phyloP scores from a whole-genome alignment of 169 alveolate genomes.

The Plasmodium adleri region DNA sequence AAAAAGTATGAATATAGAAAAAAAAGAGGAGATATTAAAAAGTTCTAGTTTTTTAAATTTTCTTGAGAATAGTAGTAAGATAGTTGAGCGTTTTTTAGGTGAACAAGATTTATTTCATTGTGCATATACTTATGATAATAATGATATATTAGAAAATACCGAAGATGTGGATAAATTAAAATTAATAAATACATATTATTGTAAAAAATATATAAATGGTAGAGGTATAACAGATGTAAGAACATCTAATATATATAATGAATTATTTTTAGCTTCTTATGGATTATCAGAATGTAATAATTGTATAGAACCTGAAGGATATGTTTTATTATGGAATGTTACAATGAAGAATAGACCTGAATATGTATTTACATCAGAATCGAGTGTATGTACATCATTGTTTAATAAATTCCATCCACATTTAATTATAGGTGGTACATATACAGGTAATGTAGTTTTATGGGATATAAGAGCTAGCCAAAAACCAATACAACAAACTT shows the following conservation, averaged over 20 bases:
- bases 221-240: constrained; percentile 79
- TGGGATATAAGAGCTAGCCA: constrained; percentile 95
- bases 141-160: constrained; percentile 11
- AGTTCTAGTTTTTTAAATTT: constrained; percentile 33
- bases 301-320: constrained; percentile 87
- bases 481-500: constrained; percentile 89
- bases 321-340: constrained; percentile 84
- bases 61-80: constrained; percentile 36
- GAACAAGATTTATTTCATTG: constrained; percentile 67
- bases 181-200: constrained; percentile 46
- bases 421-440: constrained; percentile 92
- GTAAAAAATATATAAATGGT: constrained; percentile 62
- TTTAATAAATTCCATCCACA: constrained; percentile 91
- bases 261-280: constrained; percentile 88
- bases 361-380: constrained; percentile 87
- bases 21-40: constrained; percentile 2
- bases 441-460: constrained; percentile 90
- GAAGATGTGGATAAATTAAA: constrained; percentile 49
- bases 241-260: constrained; percentile 76
- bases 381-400: constrained; percentile 90
- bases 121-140: constrained; percentile 39
- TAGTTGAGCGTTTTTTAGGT: constrained; percentile 61
- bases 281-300: constrained; percentile 86
- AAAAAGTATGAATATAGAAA: constrained; percentile 6
- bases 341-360: constrained; percentile 90